These are phyloP conservation scores for Auricularia sp. DNA, from an alignment of 768 basidiomycete genomes.

Conservation along the genomic window DNA sequence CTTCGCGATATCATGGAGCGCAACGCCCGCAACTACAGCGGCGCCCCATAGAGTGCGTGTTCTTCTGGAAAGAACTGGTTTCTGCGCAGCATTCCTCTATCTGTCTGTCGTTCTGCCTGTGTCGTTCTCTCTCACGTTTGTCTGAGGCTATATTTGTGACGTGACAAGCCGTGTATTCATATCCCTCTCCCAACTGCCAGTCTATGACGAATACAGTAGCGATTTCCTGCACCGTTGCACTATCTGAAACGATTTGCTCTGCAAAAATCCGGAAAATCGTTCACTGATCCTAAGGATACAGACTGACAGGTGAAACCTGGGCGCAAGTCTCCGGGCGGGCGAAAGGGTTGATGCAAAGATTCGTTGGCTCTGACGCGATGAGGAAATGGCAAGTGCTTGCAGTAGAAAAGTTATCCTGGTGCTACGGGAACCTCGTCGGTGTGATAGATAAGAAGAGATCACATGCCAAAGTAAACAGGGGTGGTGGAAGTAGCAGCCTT, in stretches of 20 bases:
- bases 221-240: too few relatives aligned
- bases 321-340: too few relatives aligned
- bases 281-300: too few relatives aligned
- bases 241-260: too few relatives aligned
- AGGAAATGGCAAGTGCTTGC: too few relatives aligned
- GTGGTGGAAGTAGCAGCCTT: neutral
- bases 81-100: too few relatives aligned
- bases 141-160: neutral
- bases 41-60: neutral
- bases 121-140: neutral
- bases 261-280: too few relatives aligned
- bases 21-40: constrained; percentile 34
- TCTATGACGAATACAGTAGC: neutral
- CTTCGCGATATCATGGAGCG: constrained; percentile 89
- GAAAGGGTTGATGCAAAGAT: too few relatives aligned
- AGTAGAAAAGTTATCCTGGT: too few relatives aligned
- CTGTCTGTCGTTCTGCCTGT: neutral
- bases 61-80: too few relatives aligned
- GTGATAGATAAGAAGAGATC: neutral
- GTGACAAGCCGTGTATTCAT: neutral
- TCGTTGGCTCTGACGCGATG: too few relatives aligned
- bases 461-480: neutral
- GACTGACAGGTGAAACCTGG: too few relatives aligned
- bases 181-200: neutral
- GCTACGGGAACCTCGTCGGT: neutral